Base-by-base conservation (phyloP, 441 rosid species). In the Adansonia madagascariensis region DNA sequence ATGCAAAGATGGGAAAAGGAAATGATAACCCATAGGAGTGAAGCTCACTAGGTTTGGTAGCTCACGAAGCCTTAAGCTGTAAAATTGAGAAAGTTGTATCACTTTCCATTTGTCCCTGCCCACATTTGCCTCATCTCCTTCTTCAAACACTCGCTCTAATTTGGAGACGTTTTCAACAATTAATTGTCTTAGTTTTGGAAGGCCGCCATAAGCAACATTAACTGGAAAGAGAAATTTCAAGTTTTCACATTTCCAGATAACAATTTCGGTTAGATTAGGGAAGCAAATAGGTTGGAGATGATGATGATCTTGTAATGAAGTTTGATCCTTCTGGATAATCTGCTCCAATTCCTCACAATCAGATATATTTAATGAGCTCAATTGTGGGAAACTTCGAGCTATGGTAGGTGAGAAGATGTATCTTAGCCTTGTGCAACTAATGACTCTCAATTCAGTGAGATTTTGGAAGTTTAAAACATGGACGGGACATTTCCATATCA, bases 141-240 rank as follows among this genome's bases (percentile, higher is more conserved):
- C 12, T 43, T 9, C 41, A 10, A 43, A 73, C 61, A 57, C 20
- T 44, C 57, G 35, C 41, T 57, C 11, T 57, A 73, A 43, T 41
- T 14, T 6, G 17, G 12, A 7, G 7, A 44, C 4, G 0, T 0
- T 0, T 0, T 0, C 0, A 10, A 73, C 41, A 0, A 0, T 0
- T 1, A 73, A 14, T 0, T 0, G 0, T 6, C 1, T 0, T 18
- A 73, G 67, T 8, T 20, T 57, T 20, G 56, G 56, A 59, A 73
- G 56, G 10, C 10, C 41, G 2, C 7, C 18, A 31, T 11, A 4
- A 15, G 31, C 50, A 59, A 59, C 41, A 35, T 6, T 56, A 1
- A 56, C 6, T 0, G 67, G 24, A 6, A 73, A 43, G 18, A 57
- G 3, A 59, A n/a, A 1, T 12, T 20, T 20, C 52, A 73, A 10